Percentiles rank a stretch among this genome's conserved stretches.
Conservation (phyloP, 306 rosid species). For the Begonia masoniana region DNA sequence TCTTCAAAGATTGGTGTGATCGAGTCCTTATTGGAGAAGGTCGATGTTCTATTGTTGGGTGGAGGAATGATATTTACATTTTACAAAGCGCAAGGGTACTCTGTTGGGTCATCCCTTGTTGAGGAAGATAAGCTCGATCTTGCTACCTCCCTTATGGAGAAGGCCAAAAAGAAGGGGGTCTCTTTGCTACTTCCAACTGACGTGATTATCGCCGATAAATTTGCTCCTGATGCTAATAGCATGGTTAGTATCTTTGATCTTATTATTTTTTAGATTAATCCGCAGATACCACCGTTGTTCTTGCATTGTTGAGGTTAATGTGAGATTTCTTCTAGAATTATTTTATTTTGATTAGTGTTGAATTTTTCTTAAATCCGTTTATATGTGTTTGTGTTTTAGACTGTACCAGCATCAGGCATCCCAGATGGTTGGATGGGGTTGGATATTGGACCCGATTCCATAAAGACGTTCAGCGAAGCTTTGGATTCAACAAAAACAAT, state of each 20-base stretch:
- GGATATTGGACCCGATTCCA: constrained; percentile 91
- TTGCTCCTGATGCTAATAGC: constrained; percentile 82
- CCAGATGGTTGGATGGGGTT: constrained; percentile 99
- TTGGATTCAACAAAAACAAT: constrained; percentile 64
- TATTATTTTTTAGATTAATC: neutral
- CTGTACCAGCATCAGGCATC: constrained; percentile 71
- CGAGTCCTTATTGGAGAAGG: constrained; percentile 78
- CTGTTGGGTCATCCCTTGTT: constrained; percentile 82
- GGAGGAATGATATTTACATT: constrained; percentile 94
- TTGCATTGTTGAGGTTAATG: no score
- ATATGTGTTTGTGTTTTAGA: constrained; percentile 17
- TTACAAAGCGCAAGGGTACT: constrained; percentile 85
- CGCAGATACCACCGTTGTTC: no score
- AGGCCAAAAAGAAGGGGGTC: constrained; percentile 83
- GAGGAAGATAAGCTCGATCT: constrained; percentile 77
- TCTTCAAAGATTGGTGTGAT: constrained; percentile 88
- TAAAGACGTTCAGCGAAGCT: constrained; percentile 54
- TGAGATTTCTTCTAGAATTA: no score
- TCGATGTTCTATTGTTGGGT: constrained; percentile 65
- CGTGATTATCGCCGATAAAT: constrained; percentile 78
- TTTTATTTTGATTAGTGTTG: neutral
- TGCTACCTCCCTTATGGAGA: constrained; percentile 58
- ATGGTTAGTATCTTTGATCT: constrained; percentile 27
- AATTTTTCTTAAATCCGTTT: neutral
- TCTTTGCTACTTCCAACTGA: constrained; percentile 84